Evolutionary conservation across 495 filamentous ascomycete species (phyloP).

Genomic region (Xylona heveae): DNA sequence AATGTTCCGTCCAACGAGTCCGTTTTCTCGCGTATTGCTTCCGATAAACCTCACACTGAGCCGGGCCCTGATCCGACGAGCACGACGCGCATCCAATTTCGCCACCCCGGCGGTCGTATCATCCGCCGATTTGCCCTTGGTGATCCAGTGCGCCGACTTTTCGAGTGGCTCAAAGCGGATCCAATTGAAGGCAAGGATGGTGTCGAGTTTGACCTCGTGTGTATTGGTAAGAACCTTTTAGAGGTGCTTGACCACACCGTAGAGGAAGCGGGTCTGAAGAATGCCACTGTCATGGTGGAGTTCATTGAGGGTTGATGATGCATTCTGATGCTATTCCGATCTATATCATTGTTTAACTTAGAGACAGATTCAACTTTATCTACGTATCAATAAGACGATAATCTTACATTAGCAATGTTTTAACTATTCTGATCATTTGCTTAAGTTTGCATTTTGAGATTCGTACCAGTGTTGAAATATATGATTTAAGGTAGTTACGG

Average conservation of each 20-base stretch:
- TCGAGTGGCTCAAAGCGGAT: slow-evolving; percentile 90
- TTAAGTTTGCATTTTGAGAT: no score
- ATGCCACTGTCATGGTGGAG: slow-evolving; percentile 84
- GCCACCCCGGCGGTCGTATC: slow-evolving; percentile 56
- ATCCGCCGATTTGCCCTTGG: slow-evolving; percentile 62
- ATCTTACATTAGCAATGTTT: no score
- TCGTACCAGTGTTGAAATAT: no score
- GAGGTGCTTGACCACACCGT: slow-evolving; percentile 50
- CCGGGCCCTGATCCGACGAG: slow-evolving; percentile 44
- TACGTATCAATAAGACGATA: no score
- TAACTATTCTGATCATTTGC: no score
- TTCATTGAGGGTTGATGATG: slow-evolving; percentile 41
- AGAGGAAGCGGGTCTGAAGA: slow-evolving; percentile 66
- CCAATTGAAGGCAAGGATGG: slow-evolving; percentile 56
- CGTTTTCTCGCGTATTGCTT: slow-evolving; percentile 44
- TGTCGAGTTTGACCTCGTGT: slow-evolving; percentile 65
- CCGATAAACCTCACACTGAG: slow-evolving; percentile 51
- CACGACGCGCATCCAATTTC: slow-evolving; percentile 79
- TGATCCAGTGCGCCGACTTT: slow-evolving; percentile 67
- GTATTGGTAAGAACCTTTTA: slow-evolving; percentile 62
- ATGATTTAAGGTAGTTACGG: no score
- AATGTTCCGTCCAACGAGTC: slow-evolving; percentile 17
- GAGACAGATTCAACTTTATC: no score
- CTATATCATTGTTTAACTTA: no score
- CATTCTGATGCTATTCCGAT: no score